phyloP scores from a whole-genome alignment of 306 rosid genomes.

The Luffa aegyptiaca region DNA sequence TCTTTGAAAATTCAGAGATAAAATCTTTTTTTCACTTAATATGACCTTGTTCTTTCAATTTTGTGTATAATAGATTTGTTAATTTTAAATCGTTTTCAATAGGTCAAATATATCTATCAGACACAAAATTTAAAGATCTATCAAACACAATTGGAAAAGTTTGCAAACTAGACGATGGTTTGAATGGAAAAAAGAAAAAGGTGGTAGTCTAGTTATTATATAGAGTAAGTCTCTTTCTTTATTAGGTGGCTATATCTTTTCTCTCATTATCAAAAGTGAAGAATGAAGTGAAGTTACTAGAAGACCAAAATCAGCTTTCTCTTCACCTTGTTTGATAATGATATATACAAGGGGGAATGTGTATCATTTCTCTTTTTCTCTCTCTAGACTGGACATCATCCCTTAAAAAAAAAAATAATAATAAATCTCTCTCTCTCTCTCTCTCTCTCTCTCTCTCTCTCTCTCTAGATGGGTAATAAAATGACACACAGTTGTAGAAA shows the following conservation, averaged over 20 bases:
- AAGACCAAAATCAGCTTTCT: background rate
- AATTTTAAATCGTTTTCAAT: too few relatives aligned
- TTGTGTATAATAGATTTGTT: too few relatives aligned
- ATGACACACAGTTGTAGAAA: background rate
- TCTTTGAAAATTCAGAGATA: too few relatives aligned
- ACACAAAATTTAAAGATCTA: too few relatives aligned
- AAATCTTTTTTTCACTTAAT: too few relatives aligned
- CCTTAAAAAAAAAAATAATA: too few relatives aligned
- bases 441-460: too few relatives aligned
- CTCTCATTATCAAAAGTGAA: background rate
- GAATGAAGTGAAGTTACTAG: background rate
- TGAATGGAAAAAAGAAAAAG: background rate
- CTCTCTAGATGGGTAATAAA: constrained; percentile 16
- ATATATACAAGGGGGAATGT: background rate
- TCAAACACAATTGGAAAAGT: background rate
- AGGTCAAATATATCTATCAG: too few relatives aligned
- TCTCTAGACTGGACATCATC: background rate
- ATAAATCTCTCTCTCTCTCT: too few relatives aligned
- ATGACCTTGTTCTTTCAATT: too few relatives aligned
- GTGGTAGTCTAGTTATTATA: too few relatives aligned
- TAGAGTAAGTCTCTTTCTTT: background rate
- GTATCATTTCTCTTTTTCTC: background rate
- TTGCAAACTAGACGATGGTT: background rate
- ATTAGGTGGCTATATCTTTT: background rate
- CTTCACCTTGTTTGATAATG: background rate